These are phyloP conservation scores for Lunasporangiospora selenospora DNA, from an alignment of 192 early-diverging fungal genomes.

Conservation along the genomic window DNA sequence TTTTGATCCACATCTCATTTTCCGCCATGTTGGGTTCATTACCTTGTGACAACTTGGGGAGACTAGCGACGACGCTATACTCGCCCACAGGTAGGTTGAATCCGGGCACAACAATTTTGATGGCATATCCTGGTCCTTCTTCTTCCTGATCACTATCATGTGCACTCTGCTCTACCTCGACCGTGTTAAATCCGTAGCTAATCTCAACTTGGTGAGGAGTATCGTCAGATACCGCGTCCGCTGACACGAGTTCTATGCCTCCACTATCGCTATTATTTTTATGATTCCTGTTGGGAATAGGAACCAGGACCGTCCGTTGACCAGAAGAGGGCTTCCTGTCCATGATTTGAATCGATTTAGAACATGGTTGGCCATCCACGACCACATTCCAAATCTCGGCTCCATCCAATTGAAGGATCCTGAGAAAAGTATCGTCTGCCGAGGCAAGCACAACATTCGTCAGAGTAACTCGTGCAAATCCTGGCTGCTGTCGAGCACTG, in stretches of 20 bases:
- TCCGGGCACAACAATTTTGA: slow-evolving; percentile 31
- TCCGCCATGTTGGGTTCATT: no score
- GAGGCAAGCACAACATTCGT: slow-evolving; percentile 28
- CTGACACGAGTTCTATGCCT: no score
- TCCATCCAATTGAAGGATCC: slow-evolving; percentile 33
- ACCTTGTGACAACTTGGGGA: slow-evolving; percentile 25
- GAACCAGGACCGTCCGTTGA: slow-evolving; percentile 27
- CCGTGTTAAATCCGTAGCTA: slow-evolving; percentile 38
- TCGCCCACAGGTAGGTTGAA: slow-evolving; percentile 41
- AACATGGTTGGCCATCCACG: slow-evolving; percentile 33
- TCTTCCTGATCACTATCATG: slow-evolving; percentile 7
- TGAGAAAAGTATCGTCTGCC: slow-evolving; percentile 28
- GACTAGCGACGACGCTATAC: slow-evolving; percentile 29
- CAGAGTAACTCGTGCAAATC: slow-evolving; percentile 25
- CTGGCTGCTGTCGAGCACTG: slow-evolving; percentile 29
- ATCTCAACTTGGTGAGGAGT: slow-evolving; percentile 28
- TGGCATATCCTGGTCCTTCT: background rate
- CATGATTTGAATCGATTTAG: slow-evolving; percentile 22
- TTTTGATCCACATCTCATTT: no score
- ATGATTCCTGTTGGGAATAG: slow-evolving; percentile 21
- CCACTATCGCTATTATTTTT: no score
- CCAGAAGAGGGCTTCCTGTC: slow-evolving; percentile 11
- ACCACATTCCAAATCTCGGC: slow-evolving; percentile 42
- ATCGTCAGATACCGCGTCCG: no score
- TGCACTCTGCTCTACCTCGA: no score